Conservation (phyloP, 2,329 filamentous ascomycete species). For the Fusarium piperis region DNA sequence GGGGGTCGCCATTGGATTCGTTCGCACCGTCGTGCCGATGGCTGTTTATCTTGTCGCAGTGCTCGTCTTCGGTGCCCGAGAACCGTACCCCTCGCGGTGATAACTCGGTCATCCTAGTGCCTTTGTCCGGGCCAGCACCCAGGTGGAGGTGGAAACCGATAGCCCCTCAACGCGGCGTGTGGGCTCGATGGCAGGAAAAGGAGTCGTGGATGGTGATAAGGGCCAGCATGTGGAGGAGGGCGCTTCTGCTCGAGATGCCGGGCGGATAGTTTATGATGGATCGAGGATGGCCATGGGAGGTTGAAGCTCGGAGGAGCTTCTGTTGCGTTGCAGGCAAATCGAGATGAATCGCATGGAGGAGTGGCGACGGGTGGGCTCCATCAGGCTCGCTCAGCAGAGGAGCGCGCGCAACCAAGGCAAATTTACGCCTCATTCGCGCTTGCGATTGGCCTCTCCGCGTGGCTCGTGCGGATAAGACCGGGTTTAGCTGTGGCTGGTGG, state of each 20-base stretch:
- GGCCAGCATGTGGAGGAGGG: slow-evolving; percentile 15
- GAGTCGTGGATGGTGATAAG: slow-evolving; percentile 2
- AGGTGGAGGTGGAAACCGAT: slow-evolving; percentile 30
- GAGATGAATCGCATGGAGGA: slow-evolving; percentile 42
- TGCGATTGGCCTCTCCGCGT: slow-evolving; percentile 24
- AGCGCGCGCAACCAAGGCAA: slow-evolving; percentile 31
- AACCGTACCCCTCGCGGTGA: slow-evolving; percentile 68
- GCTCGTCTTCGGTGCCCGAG: slow-evolving; percentile 59
- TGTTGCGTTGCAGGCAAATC: slow-evolving; percentile 35
- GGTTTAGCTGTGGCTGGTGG: slow-evolving; percentile 15
- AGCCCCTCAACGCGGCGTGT: slow-evolving; percentile 33
- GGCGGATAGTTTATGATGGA: slow-evolving; percentile 30
- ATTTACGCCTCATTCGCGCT: slow-evolving; percentile 22
- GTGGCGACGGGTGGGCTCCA: slow-evolving; percentile 29
- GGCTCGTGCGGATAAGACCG: slow-evolving; percentile 18
- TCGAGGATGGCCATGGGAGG: slow-evolving; percentile 39
- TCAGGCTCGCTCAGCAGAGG: slow-evolving; percentile 26
- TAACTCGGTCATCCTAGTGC: slow-evolving; percentile 53
- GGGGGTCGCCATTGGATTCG: slow-evolving; percentile 51
- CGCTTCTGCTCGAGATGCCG: slow-evolving; percentile 25
- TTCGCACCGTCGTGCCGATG: slow-evolving; percentile 45
- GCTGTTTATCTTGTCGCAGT: slow-evolving; percentile 54
- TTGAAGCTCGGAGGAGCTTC: slow-evolving; percentile 38
- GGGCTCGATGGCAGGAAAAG: slow-evolving; percentile 18
- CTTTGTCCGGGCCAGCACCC: slow-evolving; percentile 27